Evolutionary conservation across 1,139 yeast species (phyloP).

Genomic region (Schizosaccharomyces versatilis): DNA sequence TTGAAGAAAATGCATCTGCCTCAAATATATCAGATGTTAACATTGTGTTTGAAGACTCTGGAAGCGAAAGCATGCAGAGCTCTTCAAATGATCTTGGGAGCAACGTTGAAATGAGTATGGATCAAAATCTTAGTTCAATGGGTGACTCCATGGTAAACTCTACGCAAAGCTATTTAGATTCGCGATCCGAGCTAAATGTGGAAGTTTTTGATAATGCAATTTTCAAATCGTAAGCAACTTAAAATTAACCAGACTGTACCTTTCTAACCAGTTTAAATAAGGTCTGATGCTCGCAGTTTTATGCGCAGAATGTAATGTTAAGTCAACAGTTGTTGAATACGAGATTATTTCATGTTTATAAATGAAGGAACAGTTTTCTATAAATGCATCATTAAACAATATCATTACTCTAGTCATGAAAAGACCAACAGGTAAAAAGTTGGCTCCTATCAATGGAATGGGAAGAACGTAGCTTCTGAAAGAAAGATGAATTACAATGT

Average conservation of each 20-base stretch:
- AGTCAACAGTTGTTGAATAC: too few relatives aligned
- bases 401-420: too few relatives aligned
- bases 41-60: not conserved
- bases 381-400: too few relatives aligned
- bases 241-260: too few relatives aligned
- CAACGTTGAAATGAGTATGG: not conserved
- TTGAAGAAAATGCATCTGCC: conserved; percentile 32
- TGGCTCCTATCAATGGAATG: too few relatives aligned
- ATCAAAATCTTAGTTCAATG: not conserved
- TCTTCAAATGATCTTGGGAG: not conserved
- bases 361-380: too few relatives aligned
- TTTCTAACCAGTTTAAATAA: too few relatives aligned
- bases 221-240: not conserved
- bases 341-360: not conserved
- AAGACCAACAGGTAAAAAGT: too few relatives aligned
- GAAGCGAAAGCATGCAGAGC: not conserved
- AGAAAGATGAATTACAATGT: too few relatives aligned
- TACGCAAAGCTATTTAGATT: not conserved
- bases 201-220: not conserved
- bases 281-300: too few relatives aligned
- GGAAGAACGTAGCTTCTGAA: too few relatives aligned
- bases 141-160: not conserved
- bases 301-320: too few relatives aligned
- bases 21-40: not conserved
- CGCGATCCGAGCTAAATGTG: not conserved